A percentile compares a stretch with the other conserved stretches of the same genome.
phyloP scores from a whole-genome alignment of 2,329 filamentous ascomycete genomes.

The Cladosporium colombiae region DNA sequence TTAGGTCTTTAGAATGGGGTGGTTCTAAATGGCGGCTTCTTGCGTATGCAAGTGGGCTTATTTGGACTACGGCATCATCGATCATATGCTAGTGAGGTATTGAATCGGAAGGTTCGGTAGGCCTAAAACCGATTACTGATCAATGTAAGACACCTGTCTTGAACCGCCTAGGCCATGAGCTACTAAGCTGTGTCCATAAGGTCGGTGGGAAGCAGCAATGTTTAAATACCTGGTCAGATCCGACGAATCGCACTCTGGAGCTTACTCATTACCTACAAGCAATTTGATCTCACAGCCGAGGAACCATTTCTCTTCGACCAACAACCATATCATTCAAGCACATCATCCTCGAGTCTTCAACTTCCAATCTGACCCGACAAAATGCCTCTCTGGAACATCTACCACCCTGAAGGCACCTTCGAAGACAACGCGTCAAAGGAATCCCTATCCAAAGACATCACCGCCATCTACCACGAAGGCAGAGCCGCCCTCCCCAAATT shows the following conservation, averaged over 20 bases:
- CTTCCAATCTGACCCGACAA: neutral
- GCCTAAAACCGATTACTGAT: neutral
- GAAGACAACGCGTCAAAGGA: constrained; percentile 31
- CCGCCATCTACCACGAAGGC: constrained; percentile 41
- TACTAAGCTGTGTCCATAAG: neutral
- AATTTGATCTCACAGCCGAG: neutral
- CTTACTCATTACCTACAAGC: neutral
- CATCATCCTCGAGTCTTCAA: neutral
- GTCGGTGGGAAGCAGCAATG: neutral
- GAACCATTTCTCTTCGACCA: neutral
- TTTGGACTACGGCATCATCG: neutral
- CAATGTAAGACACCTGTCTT: neutral
- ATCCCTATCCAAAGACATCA: constrained; percentile 41
- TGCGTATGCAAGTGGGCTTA: neutral
- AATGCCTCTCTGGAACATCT: constrained; percentile 50
- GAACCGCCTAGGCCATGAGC: neutral
- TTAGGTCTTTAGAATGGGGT: neutral
- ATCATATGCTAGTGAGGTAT: neutral
- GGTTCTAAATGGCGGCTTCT: neutral
- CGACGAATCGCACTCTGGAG: neutral
- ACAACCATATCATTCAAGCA: neutral
- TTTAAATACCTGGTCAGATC: neutral
- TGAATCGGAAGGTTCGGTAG: neutral
- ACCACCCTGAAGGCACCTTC: constrained; percentile 43
- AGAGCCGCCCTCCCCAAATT: constrained; percentile 43